Evolutionary conservation across 192 early-diverging fungal species (phyloP), one percentile per base, ranked within the genome.

Genomic region (Coemansia pectinata): DNA sequence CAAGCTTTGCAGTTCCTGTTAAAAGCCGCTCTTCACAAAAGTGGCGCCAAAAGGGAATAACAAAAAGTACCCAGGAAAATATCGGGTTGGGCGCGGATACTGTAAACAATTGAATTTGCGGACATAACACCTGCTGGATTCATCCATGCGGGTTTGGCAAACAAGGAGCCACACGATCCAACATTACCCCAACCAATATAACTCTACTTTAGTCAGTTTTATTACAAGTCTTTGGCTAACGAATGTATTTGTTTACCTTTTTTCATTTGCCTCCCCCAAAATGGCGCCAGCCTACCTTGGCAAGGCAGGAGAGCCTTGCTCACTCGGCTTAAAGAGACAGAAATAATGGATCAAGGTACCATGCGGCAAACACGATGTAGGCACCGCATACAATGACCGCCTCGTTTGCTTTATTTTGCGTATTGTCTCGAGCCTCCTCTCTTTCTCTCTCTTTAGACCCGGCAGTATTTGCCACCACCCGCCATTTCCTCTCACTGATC

Each of bases 41-140:
- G 55, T 33, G 55, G 55, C 55, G 55, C 55, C 55, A 34, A 34
- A 34, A 34, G 34, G 5, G 5, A 52, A 23, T 17, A 34, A 58
- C 17, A n/a, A 58, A 58, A 34, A 58, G 27, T 27, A n/a, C 29
- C 27, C 31, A 29, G 29, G 15, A 58, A 57, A 25, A 29, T 8
- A 58, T 58, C 55, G 55, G 55, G 27, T 58, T 58, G 55, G 55
- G 55, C 55, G 29, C 55, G 29, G 55, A 58, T 58, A 31, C 27
- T 33, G 15, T 34, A 58, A 58, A 58, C 55, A 58, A 58, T 58
- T 33, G 14, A 58, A 58, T 29, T 31, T 5, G 55, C 31, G 29
- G 55, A 33, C 53, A 33, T 33, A 33, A 31, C 55, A 58, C 29
- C 53, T 33, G 29, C 29, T 58, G 31, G 55, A 33, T 58, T 58